Evolutionary conservation across 1,139 yeast genomes (phyloP).

Genomic region (Entelexis paramagnoliae): DNA sequence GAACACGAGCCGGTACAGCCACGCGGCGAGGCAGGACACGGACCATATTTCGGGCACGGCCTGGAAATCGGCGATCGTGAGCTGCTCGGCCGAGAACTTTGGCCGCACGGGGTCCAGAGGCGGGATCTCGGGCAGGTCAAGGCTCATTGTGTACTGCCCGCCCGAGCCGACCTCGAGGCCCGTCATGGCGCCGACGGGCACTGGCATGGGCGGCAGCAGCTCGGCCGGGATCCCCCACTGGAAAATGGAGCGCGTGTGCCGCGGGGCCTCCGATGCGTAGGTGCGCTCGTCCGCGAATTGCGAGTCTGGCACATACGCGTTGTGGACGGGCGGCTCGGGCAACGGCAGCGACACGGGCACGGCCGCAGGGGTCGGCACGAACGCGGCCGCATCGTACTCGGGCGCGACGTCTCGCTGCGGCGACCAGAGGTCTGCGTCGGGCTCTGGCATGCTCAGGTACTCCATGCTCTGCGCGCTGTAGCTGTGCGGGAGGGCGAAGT

Average conservation of each 20-base stretch:
- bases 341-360: background rate
- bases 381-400: background rate
- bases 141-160: slow-evolving; percentile 18
- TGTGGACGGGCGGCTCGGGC: background rate
- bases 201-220: slow-evolving; percentile 20
- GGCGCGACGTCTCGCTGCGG: background rate
- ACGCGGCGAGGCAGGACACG: slow-evolving; percentile 35
- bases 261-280: background rate
- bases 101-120: slow-evolving; percentile 28
- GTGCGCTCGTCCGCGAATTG: background rate
- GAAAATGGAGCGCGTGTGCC: slow-evolving; percentile 15
- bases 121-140: slow-evolving; percentile 32
- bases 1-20: slow-evolving; percentile 26
- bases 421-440: background rate
- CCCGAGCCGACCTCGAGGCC: slow-evolving; percentile 12
- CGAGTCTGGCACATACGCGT: background rate
- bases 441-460: slow-evolving; percentile 7
- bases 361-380: background rate
- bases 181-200: slow-evolving; percentile 15
- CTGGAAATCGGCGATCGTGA: slow-evolving; percentile 33
- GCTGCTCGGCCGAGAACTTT: slow-evolving; percentile 36
- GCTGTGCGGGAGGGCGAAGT: background rate
- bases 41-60: slow-evolving; percentile 45
- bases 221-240: slow-evolving; percentile 21
- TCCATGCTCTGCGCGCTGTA: background rate